Evolutionary conservation across 306 rosid species (phyloP), one percentile per base, ranked within the genome.

Genomic region (Hippophae gyantsensis): DNA sequence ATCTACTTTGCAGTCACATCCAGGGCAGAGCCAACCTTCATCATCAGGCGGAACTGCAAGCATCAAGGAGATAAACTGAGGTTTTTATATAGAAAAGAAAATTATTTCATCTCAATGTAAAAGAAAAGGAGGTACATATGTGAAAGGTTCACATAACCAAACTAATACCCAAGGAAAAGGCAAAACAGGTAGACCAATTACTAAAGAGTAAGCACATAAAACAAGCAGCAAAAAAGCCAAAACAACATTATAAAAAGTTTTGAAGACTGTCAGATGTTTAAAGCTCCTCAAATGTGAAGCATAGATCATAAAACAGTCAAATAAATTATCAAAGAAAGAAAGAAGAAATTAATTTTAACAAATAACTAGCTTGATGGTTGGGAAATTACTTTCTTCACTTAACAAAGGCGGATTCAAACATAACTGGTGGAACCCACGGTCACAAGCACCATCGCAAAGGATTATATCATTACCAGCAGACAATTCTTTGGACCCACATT

Each of bases 11-110:
- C 98, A 90, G 79, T 87, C 95, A 78, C 98, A 90, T 66, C 89
- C 98, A 7, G 92, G 98, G 84, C 98, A 90, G 65, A 90, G 76
- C 98, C 98, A 90, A 74, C 96, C 85, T 78, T 85, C 90, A 9
- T 83, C 84, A 3, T 76, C 95, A 54, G 92, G 86, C 25, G 97
- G 96, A 76, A 90, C 98, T 90, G 92, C 72, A 76, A 67, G 61
- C 78, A 32, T 32, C 38, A 32, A 32, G 38, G 38, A 32, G 38
- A 32, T 32, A 32, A 32, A 32, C 38, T 32, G 3, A 32, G 5
- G 3, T 32, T 32, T 4, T 32, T 2, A 32, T 32, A 32, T 32
- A 32, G 38, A 32, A 32, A 32, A 32, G 3, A 32, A 32, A 1
- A 32, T 32, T 32, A 32, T 32, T 32, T 32, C 38, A 32, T 32